Base-by-base conservation (phyloP, 2,329 filamentous ascomycete species). In the Helotiales sp. region DNA sequence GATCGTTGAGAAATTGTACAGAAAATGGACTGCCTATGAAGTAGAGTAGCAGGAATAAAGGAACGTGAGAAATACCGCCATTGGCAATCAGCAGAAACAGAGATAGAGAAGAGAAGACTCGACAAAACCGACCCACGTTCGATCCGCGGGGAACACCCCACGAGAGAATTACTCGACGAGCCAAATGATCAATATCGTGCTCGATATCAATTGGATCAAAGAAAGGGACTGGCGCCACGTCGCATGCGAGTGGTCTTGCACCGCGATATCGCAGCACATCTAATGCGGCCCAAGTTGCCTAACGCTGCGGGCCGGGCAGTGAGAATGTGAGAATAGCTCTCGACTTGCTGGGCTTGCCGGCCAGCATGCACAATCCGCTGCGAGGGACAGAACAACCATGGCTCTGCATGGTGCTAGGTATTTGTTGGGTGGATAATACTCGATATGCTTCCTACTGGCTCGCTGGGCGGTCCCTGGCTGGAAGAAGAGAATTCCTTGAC, bases 261-360 rank as follows among this genome's bases (percentile, higher is more conserved):
- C 58, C 68, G 63, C 73, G 72, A 73, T 71, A 70, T 73, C 72
- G 71, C 72, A 69, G 60, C 57, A 43, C 49, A 60, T 50, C 50
- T 28, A 61, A 68, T 75, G 74, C 74, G 69, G 74, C 74, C 75
- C 74, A 76, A 75, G n/a, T n/a, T n/a, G n/a, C n/a, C n/a, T n/a
- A n/a, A n/a, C n/a, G n/a, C n/a, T n/a, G n/a, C n/a, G n/a, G n/a
- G n/a, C n/a, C 66, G 71, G 30, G 30, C 67, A 74, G 73, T 71
- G n/a, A 73, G 47, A 52, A 20, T 65, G 71, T 67, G 67, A 60
- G 34, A 65, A 68, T 68, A 54, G 45, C 32, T 68, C 69, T 68
- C 66, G 60, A 65, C 65, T 71, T 57, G 68, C 70, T 70, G 66
- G 60, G 63, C 64, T 71, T 58, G 70, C 67, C 67, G 64, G 69